A percentile compares a stretch with the other conserved stretches of the same genome.
Evolutionary conservation across 1,284 basidiomycete species (phyloP).

Genomic region (Psilocybe mexicana): DNA sequence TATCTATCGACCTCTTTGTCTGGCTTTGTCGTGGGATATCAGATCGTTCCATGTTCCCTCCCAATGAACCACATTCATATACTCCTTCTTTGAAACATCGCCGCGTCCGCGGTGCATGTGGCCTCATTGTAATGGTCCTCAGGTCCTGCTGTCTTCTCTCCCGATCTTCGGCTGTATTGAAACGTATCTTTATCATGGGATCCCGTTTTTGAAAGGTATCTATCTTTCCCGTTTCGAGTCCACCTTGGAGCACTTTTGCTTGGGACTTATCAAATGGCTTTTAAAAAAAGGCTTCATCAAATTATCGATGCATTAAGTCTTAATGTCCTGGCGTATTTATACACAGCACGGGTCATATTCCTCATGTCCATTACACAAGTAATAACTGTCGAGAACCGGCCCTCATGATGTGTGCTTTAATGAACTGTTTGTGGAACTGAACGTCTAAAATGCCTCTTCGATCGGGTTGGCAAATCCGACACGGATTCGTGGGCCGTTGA

Average conservation of each 20-base stretch:
- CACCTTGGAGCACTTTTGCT: no score
- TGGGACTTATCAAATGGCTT: not conserved
- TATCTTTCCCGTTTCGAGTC: slow-evolving; percentile 14
- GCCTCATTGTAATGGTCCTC: slow-evolving; percentile 13
- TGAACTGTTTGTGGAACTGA: no score
- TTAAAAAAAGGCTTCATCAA: not conserved
- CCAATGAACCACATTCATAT: not conserved
- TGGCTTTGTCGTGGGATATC: slow-evolving; percentile 19
- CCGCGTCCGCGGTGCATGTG: slow-evolving; percentile 15
- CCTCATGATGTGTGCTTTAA: no score
- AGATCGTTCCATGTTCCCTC: slow-evolving; percentile 14
- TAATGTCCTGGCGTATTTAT: no score
- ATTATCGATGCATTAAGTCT: not conserved
- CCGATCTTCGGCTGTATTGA: slow-evolving; percentile 21
- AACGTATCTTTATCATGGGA: slow-evolving; percentile 16
- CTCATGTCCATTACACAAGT: not conserved
- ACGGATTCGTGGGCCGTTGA: no score
- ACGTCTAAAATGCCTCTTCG: no score
- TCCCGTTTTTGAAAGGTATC: slow-evolving; percentile 4
- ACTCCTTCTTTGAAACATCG: slow-evolving; percentile 24
- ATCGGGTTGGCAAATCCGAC: no score
- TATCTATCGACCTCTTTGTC: not conserved
- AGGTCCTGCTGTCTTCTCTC: slow-evolving; percentile 3
- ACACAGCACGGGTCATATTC: not conserved
- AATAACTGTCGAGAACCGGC: no score